Evolutionary conservation across 139 green algal species (phyloP).

Genomic region (Chlorella sp.): DNA sequence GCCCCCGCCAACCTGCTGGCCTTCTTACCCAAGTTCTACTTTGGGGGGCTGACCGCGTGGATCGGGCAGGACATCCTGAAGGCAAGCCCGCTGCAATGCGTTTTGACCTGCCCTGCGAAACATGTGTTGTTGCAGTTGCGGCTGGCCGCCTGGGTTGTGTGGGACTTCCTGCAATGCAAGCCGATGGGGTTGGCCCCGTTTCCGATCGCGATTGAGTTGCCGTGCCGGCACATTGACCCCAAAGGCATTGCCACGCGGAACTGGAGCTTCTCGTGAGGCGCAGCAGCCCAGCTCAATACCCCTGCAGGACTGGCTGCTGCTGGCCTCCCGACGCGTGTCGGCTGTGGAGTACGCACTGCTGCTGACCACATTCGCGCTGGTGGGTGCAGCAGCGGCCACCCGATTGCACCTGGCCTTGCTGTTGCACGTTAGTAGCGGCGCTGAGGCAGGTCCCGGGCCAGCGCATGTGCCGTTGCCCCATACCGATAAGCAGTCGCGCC

Average conservation of each 20-base stretch:
- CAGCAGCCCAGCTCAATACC: too few relatives aligned
- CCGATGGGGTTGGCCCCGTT: too few relatives aligned
- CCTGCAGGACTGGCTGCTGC: conserved; percentile 57
- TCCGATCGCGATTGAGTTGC: too few relatives aligned
- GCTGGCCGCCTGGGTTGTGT: background rate
- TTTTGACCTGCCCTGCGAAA: background rate
- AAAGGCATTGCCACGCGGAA: too few relatives aligned
- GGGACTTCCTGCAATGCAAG: too few relatives aligned
- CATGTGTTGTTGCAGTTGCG: background rate
- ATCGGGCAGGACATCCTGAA: conserved; percentile 82
- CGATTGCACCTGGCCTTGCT: too few relatives aligned
- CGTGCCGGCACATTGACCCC: too few relatives aligned
- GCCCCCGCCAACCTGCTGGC: conserved; percentile 64
- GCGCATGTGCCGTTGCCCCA: too few relatives aligned
- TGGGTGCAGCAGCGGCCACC: too few relatives aligned
- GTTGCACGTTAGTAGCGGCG: too few relatives aligned
- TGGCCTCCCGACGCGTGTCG: conserved; percentile 35
- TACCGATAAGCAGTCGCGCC: too few relatives aligned
- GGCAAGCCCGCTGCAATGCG: conserved; percentile 38
- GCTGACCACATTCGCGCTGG: conserved; percentile 64
- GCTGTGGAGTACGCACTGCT: conserved; percentile 76
- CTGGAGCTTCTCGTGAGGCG: background rate
- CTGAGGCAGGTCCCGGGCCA: too few relatives aligned
- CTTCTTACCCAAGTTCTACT: conserved; percentile 58
- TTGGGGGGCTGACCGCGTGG: conserved; percentile 79